Evolutionary conservation across 139 green algal species (phyloP).

Genomic region (Auxenochlorella pyrenoidosa): DNA sequence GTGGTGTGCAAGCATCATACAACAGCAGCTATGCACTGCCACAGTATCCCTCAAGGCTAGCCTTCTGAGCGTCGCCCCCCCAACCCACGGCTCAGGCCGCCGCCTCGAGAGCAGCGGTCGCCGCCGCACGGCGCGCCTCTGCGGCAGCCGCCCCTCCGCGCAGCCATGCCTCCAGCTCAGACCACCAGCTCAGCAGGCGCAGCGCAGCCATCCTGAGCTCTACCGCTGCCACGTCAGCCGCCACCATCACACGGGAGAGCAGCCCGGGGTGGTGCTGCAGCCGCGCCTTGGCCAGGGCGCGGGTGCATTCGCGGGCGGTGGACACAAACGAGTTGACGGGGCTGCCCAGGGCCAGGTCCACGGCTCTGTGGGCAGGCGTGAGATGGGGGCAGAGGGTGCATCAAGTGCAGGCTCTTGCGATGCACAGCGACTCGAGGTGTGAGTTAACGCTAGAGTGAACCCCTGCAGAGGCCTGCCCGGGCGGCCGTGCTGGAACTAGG

Average conservation of each 20-base stretch:
- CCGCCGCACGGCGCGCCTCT: not conserved
- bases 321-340: constrained; percentile 88
- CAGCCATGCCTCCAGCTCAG: constrained; percentile 23
- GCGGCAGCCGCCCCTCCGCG: not conserved
- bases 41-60: too few species aligned
- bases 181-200: constrained; percentile 36
- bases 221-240: constrained; percentile 26
- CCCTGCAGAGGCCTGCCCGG: too few species aligned
- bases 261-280: constrained; percentile 26
- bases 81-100: not conserved
- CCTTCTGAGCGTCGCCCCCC: too few species aligned
- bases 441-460: not conserved
- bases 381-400: not conserved
- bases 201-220: constrained; percentile 55
- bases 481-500: too few species aligned
- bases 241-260: constrained; percentile 7
- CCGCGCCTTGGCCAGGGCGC: constrained; percentile 70
- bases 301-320: constrained; percentile 83
- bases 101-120: not conserved
- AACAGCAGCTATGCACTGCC: too few species aligned
- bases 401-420: not conserved
- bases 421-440: not conserved
- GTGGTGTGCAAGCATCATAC: too few species aligned
- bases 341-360: constrained; percentile 19
- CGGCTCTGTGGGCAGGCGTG: constrained; percentile 28